Conservation (phyloP, 2,329 filamentous ascomycete species). For the Taxawa tesnikishii region DNA sequence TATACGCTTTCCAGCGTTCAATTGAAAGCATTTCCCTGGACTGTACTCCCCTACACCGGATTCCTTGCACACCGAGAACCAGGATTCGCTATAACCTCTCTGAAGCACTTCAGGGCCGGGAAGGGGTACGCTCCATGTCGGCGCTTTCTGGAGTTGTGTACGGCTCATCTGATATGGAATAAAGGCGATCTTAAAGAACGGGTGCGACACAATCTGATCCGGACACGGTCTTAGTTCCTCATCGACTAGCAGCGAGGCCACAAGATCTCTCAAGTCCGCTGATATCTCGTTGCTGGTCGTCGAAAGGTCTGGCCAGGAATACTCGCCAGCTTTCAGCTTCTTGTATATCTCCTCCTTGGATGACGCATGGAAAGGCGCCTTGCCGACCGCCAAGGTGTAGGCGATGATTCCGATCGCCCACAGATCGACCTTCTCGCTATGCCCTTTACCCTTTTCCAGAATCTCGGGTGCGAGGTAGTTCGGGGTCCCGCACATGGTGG, state of each 20-base stretch:
- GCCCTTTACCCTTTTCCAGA: constrained; percentile 84
- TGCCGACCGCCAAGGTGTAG: constrained; percentile 95
- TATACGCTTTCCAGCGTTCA: constrained; percentile 33
- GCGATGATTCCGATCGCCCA: constrained; percentile 98
- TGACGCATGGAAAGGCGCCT: constrained; percentile 88
- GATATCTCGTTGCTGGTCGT: constrained; percentile 59
- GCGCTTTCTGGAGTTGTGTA: constrained; percentile 30
- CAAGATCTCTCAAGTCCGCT: constrained; percentile 63
- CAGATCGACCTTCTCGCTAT: constrained; percentile 95
- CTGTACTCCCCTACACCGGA: constrained; percentile 38
- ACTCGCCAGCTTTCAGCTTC: constrained; percentile 56
- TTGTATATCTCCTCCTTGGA: constrained; percentile 78
- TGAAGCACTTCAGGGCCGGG: constrained; percentile 30
- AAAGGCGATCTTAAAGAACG: constrained; percentile 67
- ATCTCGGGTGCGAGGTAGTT: constrained; percentile 99
- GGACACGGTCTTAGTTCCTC: constrained; percentile 64
- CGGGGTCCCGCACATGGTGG: constrained; percentile 89
- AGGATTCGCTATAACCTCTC: constrained; percentile 37
- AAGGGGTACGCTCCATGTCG: constrained; percentile 33
- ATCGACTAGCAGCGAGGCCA: constrained; percentile 62
- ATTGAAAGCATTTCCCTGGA: constrained; percentile 31
- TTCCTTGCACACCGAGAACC: constrained; percentile 36
- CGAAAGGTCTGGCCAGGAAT: constrained; percentile 63
- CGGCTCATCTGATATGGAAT: constrained; percentile 46
- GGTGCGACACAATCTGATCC: constrained; percentile 66